Percentiles rank a stretch among this genome's conserved stretches.
These are phyloP conservation scores for Rhodomyrtus tomentosa DNA, from an alignment of 345 rosid genomes.

Conservation along the genomic window DNA sequence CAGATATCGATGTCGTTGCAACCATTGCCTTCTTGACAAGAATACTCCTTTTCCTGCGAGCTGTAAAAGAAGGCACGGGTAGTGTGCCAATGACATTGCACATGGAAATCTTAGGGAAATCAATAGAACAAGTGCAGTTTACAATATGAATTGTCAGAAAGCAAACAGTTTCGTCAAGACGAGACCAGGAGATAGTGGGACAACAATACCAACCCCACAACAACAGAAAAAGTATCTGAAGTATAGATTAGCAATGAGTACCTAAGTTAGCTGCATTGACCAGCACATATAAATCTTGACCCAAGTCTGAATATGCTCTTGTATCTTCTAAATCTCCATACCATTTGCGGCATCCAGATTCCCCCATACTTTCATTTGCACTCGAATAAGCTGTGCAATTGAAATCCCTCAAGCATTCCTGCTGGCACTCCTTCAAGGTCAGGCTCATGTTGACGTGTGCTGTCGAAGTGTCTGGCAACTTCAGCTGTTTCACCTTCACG, in stretches of 20 bases:
- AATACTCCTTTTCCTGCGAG: neutral
- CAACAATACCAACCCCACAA: neutral
- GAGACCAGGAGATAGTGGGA: neutral
- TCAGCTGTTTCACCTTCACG: neutral
- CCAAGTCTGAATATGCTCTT: neutral
- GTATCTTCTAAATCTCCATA: constrained; percentile 12
- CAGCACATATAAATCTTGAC: neutral
- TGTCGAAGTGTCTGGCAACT: neutral
- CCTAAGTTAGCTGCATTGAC: neutral
- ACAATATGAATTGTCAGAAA: neutral
- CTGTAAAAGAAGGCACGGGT: neutral
- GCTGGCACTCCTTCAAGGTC: constrained; percentile 7
- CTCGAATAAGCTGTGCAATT: constrained; percentile 14
- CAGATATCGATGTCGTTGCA: neutral
- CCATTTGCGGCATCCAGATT: constrained; percentile 19
- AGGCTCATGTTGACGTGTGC: neutral
- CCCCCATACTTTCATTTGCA: neutral
- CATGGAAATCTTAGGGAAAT: neutral
- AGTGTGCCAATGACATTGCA: neutral
- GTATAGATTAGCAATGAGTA: neutral
- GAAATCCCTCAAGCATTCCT: constrained; percentile 16
- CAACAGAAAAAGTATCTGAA: neutral
- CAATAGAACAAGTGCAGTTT: neutral
- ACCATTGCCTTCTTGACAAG: neutral
- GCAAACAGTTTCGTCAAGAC: neutral